Conservation (phyloP, 208 protist species). For the Leishmania aethiopica region DNA sequence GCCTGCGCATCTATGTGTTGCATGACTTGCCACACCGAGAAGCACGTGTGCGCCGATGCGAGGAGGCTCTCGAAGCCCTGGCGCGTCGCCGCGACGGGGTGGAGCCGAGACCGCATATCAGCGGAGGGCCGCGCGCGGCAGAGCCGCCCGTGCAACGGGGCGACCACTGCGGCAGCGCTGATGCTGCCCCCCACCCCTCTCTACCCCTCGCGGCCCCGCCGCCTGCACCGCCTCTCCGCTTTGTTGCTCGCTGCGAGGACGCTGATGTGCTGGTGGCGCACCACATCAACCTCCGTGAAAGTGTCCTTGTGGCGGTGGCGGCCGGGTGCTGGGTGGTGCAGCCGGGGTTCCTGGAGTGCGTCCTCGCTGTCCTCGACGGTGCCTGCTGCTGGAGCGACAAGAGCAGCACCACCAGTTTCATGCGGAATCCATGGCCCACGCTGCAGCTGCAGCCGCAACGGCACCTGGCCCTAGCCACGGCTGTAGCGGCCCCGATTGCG, state of each 20-base stretch:
- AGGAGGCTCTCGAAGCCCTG: conserved; percentile 10
- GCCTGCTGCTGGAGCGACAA: conserved; percentile 1
- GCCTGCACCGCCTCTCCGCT: conserved; percentile 10
- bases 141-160: not conserved
- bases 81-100: not conserved
- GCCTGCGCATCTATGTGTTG: conserved; percentile 36
- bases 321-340: conserved; percentile 62
- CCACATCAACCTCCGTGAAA: conserved; percentile 63
- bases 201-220: not conserved
- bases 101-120: not conserved
- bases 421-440: conserved; percentile 1
- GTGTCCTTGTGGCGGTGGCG: conserved; percentile 67
- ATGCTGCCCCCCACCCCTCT: not conserved
- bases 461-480: not conserved
- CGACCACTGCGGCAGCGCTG: not conserved
- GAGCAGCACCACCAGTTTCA: not conserved
- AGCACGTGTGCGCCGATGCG: conserved; percentile 26
- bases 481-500: not conserved
- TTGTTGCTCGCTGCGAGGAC: conserved; percentile 39
- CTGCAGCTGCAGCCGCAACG: not conserved
- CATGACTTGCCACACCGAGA: conserved; percentile 43
- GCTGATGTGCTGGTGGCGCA: conserved; percentile 74
- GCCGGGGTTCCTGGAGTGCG: conserved; percentile 44
- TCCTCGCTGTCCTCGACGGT: conserved; percentile 19
- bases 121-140: not conserved